A percentile compares a stretch with the other conserved stretches of the same genome.
phyloP scores from a whole-genome alignment of 108 stramenopile species.

The Skeletonema menzelii region DNA sequence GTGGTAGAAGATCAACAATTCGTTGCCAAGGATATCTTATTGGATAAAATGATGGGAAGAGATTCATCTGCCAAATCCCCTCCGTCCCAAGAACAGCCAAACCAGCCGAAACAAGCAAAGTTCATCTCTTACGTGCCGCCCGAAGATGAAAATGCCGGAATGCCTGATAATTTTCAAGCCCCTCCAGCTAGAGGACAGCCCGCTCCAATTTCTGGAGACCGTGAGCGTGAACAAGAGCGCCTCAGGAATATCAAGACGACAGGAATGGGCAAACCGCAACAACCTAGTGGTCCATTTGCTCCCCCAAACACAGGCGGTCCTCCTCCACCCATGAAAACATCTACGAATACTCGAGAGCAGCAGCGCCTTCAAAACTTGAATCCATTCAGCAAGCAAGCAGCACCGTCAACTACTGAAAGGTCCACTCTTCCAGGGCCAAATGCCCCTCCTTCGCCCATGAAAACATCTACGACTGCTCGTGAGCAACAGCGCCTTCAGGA shows the following conservation, averaged over 20 bases:
- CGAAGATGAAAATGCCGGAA: conserved; percentile 13
- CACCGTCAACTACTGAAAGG: conserved; percentile 3
- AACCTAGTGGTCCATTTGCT: not conserved
- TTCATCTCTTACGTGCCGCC: conserved; percentile 19
- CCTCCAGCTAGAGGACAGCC: conserved; percentile 3
- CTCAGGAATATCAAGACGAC: conserved; percentile 15
- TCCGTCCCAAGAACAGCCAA: not conserved
- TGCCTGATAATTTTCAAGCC: not conserved
- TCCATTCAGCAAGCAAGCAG: not conserved
- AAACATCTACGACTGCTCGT: conserved; percentile 35
- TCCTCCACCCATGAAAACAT: conserved; percentile 15
- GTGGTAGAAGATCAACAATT: conserved; percentile 22
- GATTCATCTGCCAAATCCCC: conserved; percentile 1
- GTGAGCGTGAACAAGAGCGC: conserved; percentile 21
- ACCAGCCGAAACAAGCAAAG: conserved; percentile 4
- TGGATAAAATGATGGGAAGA: conserved; percentile 21
- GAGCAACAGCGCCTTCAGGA: conserved; percentile 35
- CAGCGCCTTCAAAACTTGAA: conserved; percentile 18
- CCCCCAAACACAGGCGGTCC: conserved; percentile 6
- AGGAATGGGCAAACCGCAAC: not conserved
- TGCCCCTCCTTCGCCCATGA: not conserved
- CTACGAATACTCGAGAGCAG: conserved; percentile 17
- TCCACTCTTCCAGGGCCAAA: conserved; percentile 10
- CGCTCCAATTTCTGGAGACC: conserved; percentile 17
- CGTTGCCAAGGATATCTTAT: conserved; percentile 24